Conservation (phyloP, 169 alveolate species). For the Theileria sp. region DNA sequence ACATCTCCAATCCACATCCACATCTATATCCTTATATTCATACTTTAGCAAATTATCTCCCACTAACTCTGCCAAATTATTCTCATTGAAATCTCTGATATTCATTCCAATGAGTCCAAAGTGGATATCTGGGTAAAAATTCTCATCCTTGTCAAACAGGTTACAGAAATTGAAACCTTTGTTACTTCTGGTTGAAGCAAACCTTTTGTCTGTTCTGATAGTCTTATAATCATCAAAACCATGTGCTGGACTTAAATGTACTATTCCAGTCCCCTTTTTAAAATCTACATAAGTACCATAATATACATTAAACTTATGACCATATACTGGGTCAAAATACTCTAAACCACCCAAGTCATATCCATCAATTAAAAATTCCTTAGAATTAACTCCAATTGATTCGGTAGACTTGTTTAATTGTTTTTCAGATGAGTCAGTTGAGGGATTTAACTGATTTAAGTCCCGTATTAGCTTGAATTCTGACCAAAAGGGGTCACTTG, state of each 20-base stretch:
- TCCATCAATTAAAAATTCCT: constrained; percentile 24
- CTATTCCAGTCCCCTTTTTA: constrained; percentile 50
- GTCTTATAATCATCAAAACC: constrained; percentile 42
- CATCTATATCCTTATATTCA: constrained; percentile 15
- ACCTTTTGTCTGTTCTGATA: constrained; percentile 1
- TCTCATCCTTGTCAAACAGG: constrained; percentile 54
- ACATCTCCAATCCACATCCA: constrained; percentile 56
- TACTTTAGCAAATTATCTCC: constrained; percentile 34
- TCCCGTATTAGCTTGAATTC: constrained; percentile 10
- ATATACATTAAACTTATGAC: constrained; percentile 22
- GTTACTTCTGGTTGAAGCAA: background rate
- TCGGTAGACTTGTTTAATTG: background rate
- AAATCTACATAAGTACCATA: constrained; percentile 19
- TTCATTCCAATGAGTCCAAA: constrained; percentile 24
- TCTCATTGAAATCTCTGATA: constrained; percentile 36
- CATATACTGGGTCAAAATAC: constrained; percentile 39
- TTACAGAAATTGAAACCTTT: constrained; percentile 28
- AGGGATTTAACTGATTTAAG: constrained; percentile 9
- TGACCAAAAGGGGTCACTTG: background rate
- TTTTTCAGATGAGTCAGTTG: background rate
- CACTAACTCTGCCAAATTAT: constrained; percentile 2
- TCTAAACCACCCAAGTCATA: constrained; percentile 10
- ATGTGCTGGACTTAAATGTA: constrained; percentile 64
- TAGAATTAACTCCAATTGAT: background rate
- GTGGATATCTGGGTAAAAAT: constrained; percentile 40